Evolutionary conservation across 2,329 filamentous ascomycete genomes (phyloP).

Genomic region (Colletotrichum spinosum): DNA sequence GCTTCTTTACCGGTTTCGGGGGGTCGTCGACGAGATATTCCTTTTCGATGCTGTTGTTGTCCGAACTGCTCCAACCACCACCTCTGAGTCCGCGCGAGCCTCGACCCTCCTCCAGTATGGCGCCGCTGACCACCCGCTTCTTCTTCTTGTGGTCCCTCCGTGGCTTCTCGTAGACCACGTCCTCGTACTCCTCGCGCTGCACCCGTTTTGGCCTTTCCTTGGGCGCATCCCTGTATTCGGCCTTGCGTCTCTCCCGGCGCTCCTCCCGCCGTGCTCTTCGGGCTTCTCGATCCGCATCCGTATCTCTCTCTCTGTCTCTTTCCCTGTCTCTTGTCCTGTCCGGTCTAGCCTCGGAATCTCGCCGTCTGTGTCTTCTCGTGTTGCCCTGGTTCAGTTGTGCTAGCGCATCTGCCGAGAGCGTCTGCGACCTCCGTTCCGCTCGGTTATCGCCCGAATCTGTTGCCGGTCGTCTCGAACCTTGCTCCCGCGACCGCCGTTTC

Average conservation of each 20-base stretch:
- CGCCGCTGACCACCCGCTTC: conserved; percentile 76
- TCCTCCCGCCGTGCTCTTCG: conserved; percentile 36
- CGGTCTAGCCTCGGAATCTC: conserved; percentile 12
- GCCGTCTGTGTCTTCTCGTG: conserved; percentile 54
- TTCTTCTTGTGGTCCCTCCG: conserved; percentile 57
- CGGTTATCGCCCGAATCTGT: conserved; percentile 50
- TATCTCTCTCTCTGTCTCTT: conserved; percentile 50
- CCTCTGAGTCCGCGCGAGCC: conserved; percentile 55
- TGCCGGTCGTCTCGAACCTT: conserved; percentile 45
- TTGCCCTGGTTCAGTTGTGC: conserved; percentile 75
- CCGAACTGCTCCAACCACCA: conserved; percentile 55
- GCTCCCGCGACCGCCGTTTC: conserved; percentile 46
- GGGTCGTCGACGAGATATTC: conserved; percentile 59
- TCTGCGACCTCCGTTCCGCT: conserved; percentile 41
- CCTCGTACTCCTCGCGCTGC: conserved; percentile 42
- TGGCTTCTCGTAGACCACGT: conserved; percentile 45
- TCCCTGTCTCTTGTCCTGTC: conserved; percentile 46
- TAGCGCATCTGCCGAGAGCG: conserved; percentile 66
- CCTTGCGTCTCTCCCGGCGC: background rate
- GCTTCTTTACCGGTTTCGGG: conserved; percentile 58
- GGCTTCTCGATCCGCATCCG: conserved; percentile 39
- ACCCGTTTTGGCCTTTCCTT: conserved; percentile 30
- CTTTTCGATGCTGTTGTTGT: conserved; percentile 62
- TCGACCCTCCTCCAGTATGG: conserved; percentile 75
- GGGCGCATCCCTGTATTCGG: conserved; percentile 29